Conservation (phyloP, 2,329 filamentous ascomycete genomes). For the Colletotrichum tamarilloi region DNA sequence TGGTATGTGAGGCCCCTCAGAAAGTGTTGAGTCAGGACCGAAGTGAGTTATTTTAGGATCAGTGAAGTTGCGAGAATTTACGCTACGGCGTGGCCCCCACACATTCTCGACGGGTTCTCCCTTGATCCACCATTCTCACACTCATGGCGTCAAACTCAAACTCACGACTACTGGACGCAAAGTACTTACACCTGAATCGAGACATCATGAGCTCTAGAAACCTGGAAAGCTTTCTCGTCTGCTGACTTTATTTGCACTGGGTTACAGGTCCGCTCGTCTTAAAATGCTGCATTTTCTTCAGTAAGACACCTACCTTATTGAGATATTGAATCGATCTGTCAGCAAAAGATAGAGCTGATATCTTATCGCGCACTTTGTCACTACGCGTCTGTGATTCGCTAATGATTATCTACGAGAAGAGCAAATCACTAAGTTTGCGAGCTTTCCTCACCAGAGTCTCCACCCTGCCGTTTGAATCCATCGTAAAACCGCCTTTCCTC, state of each 20-base stretch:
- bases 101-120: neutral
- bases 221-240: too few species aligned
- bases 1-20: neutral
- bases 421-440: neutral
- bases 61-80: conserved; percentile 31
- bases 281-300: too few species aligned
- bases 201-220: too few species aligned
- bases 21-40: conserved; percentile 23
- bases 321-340: too few species aligned
- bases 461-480: neutral
- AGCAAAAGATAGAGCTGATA: neutral
- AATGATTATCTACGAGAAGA: too few species aligned
- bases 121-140: conserved; percentile 16
- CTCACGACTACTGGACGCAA: neutral
- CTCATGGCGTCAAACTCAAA: neutral
- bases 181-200: too few species aligned
- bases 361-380: neutral
- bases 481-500: conserved; percentile 19
- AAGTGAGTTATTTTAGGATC: conserved; percentile 31
- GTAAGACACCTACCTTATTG: too few species aligned
- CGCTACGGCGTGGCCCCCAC: conserved; percentile 5
- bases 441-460: neutral
- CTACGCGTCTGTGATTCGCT: neutral
- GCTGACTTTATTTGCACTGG: too few species aligned
- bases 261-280: too few species aligned